Percentiles rank a stretch among this genome's conserved stretches.
These are phyloP conservation scores for Iris pallida DNA, from an alignment of 116 monocot species.

Conservation along the genomic window DNA sequence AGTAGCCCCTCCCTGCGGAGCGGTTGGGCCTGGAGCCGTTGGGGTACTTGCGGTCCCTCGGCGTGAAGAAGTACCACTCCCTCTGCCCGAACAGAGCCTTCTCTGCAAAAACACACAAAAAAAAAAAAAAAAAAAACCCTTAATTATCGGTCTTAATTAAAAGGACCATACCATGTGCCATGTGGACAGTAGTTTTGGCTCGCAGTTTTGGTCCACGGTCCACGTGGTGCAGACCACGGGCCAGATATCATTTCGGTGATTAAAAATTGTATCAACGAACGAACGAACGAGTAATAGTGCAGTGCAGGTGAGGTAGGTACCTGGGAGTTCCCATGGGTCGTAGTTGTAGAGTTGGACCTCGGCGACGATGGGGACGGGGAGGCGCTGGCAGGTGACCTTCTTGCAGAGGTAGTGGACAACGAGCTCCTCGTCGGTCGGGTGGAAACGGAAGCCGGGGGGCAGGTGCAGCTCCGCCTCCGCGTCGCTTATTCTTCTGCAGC, in stretches of 20 bases:
- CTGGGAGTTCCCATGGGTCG: slow-evolving; percentile 40
- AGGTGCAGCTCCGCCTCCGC: slow-evolving; percentile 37
- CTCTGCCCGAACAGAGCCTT: slow-evolving; percentile 33
- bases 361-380: slow-evolving; percentile 47
- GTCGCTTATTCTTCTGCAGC: slow-evolving; percentile 9
- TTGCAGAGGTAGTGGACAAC: slow-evolving; percentile 37
- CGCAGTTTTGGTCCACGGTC: too few species aligned
- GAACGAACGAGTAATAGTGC: too few species aligned
- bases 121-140: too few species aligned
- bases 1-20: slow-evolving; percentile 32
- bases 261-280: too few species aligned
- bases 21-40: slow-evolving; percentile 42
- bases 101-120: slow-evolving; percentile 12
- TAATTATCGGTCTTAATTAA: too few species aligned
- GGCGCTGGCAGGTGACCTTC: slow-evolving; percentile 13
- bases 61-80: slow-evolving; percentile 50
- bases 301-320: slow-evolving; percentile 7
- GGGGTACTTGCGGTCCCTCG: slow-evolving; percentile 41
- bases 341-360: slow-evolving; percentile 41
- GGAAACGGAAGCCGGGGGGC: slow-evolving; percentile 45
- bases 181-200: too few species aligned
- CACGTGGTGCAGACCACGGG: too few species aligned
- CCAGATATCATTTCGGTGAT: too few species aligned
- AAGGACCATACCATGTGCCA: too few species aligned
- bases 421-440: slow-evolving; percentile 52